Base-by-base conservation (phyloP, 441 rosid species). In the Erodium texanum region DNA sequence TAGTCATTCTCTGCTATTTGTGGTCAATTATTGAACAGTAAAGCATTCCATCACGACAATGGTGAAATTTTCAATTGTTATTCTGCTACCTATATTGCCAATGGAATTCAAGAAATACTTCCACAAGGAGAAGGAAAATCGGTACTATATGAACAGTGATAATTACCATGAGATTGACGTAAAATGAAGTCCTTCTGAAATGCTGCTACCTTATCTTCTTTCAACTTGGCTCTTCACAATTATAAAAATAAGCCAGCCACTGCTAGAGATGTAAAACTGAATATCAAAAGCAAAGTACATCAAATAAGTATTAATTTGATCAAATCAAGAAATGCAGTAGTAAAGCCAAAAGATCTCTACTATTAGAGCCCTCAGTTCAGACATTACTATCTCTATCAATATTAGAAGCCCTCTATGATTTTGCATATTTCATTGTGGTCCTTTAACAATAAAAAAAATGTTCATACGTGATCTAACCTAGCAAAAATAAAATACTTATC, bases 131-230 rank as follows among this genome's bases (percentile, higher is more conserved):
- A 50, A 3, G 41, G 11, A 24, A 3, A 9, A 45, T 12, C 2
- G 18, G 54, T 45, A 11, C 54, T 12, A 4, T 45, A 45, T 19
- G 71, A 18, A 20, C 20, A 2, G 69, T 9, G 3, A 43, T 14
- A 59, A 19, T 73, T 74, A 78, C 83, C 84, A 81, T 81, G 41
- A 64, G 29, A 61, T 38, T 6, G 11, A 65, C 56, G 59, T 4
- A 9, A 12, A 62, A 58, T 0, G 11, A 7, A 64, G 45, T 68
- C 41, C 68, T 65, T 65, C 11, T 19, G 48, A 73, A 34, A 50
- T 36, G 62, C 43, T 65, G 58, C 11, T 66, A 63, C 36, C n/a
- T n/a, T n/a, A 69, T 32, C 59, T 74, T 74, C 63, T 45, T 45
- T 48, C 45, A 70, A 29, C 56, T n/a, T 70, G 66, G 59, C 56